Conservation (phyloP, 2,329 filamentous ascomycete genomes). For the Knufia fluminis region DNA sequence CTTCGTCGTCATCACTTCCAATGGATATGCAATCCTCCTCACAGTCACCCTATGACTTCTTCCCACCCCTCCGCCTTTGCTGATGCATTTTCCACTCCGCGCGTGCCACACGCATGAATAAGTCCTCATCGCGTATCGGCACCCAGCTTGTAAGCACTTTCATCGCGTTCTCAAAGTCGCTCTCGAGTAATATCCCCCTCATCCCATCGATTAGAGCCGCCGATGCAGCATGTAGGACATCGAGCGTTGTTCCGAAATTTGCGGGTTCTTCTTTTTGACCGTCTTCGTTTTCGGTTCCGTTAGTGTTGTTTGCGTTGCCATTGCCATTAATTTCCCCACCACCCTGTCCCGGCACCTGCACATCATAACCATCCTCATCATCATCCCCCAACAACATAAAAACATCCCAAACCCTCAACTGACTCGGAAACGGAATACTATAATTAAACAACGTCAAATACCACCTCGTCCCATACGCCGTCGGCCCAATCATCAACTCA, state of each 20-base stretch:
- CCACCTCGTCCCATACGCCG: slow-evolving; percentile 93
- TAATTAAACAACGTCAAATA: slow-evolving; percentile 97
- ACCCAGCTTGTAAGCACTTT: slow-evolving; percentile 92
- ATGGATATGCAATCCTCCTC: background rate
- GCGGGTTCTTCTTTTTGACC: slow-evolving; percentile 10
- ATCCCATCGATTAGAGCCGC: slow-evolving; percentile 86
- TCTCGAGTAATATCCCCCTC: slow-evolving; percentile 76
- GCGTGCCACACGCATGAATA: slow-evolving; percentile 81
- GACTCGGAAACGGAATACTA: slow-evolving; percentile 85
- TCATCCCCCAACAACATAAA: slow-evolving; percentile 87
- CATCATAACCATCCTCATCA: slow-evolving; percentile 32
- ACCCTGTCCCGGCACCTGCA: slow-evolving; percentile 15
- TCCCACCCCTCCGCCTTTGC: background rate
- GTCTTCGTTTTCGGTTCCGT: background rate
- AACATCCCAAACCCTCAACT: slow-evolving; percentile 93
- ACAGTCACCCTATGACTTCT: slow-evolving; percentile 1
- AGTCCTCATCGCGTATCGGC: slow-evolving; percentile 84
- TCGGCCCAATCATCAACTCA: slow-evolving; percentile 71
- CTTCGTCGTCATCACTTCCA: too few species aligned
- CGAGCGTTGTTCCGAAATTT: slow-evolving; percentile 56
- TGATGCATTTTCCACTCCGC: slow-evolving; percentile 69
- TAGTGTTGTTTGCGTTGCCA: slow-evolving; percentile 10
- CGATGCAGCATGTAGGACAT: slow-evolving; percentile 80
- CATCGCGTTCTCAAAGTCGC: slow-evolving; percentile 97
- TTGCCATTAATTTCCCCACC: slow-evolving; percentile 14